A percentile compares a stretch with the other conserved stretches of the same genome.
These are phyloP conservation scores for Mucor velutinosus DNA, from an alignment of 371 early-diverging fungal species.

Conservation along the genomic window DNA sequence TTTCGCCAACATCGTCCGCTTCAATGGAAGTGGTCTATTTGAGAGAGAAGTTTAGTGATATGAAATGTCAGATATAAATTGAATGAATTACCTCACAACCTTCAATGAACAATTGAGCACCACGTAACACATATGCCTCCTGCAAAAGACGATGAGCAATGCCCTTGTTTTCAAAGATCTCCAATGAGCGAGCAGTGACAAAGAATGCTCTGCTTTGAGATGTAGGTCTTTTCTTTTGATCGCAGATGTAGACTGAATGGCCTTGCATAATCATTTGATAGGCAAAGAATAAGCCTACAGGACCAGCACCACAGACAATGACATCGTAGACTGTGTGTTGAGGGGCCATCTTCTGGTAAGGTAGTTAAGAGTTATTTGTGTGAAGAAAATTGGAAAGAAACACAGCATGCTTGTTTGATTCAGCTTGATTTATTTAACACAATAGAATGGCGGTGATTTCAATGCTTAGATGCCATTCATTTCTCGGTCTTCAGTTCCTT, in stretches of 20 bases:
- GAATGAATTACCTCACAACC: constrained; percentile 6
- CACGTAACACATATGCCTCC: constrained; percentile 18
- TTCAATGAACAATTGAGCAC: constrained; percentile 15
- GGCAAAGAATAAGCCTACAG: constrained; percentile 39
- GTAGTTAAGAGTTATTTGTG: too few relatives aligned
- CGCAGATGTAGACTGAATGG: constrained; percentile 32
- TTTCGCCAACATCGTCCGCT: constrained; percentile 16
- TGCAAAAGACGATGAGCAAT: constrained; percentile 24
- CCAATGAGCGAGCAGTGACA: constrained; percentile 32
- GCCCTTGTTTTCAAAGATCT: constrained; percentile 27
- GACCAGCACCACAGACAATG: constrained; percentile 39
- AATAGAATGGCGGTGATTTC: too few relatives aligned
- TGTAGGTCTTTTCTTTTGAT: constrained; percentile 29
- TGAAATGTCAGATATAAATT: background rate
- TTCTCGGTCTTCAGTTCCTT: too few relatives aligned
- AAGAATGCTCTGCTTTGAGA: constrained; percentile 38
- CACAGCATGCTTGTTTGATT: too few relatives aligned
- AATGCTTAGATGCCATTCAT: too few relatives aligned
- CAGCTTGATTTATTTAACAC: too few relatives aligned
- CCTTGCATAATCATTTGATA: constrained; percentile 29
- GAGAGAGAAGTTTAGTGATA: background rate
- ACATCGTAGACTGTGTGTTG: constrained; percentile 11
- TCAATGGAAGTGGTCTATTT: constrained; percentile 2
- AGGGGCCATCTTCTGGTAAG: too few relatives aligned
- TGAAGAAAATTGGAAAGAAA: too few relatives aligned